A percentile compares a stretch with the other conserved stretches of the same genome.
Evolutionary conservation across 1,284 basidiomycete species (phyloP).

Genomic region (Ceratobasidium theobromae): DNA sequence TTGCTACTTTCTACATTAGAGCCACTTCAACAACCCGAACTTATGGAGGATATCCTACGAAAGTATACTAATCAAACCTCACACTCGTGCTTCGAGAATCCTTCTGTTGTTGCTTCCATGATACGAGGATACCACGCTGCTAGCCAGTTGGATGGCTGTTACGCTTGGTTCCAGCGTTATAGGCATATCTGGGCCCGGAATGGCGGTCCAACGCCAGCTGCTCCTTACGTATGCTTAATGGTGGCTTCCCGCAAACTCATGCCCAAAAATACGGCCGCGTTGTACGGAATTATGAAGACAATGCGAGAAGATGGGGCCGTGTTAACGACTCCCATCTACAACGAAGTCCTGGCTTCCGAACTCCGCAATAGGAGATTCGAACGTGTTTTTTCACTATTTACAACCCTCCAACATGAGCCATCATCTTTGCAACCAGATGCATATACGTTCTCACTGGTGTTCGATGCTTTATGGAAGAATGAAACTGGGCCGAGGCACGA

Average conservation of each 20-base stretch:
- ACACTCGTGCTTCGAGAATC: conserved; percentile 1
- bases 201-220: neutral
- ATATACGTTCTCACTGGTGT: conserved; percentile 20
- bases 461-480: conserved; percentile 30
- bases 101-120: conserved; percentile 19
- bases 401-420: neutral
- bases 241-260: conserved; percentile 20
- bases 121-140: conserved; percentile 24
- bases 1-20: neutral
- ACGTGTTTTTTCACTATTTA: conserved; percentile 4
- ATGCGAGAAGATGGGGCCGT: conserved; percentile 7
- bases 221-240: conserved; percentile 24
- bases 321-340: conserved; percentile 1
- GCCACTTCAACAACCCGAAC: conserved; percentile 1
- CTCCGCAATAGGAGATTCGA: conserved; percentile 10
- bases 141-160: conserved; percentile 24
- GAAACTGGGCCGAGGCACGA: conserved; percentile 14
- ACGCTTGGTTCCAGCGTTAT: conserved; percentile 18
- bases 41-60: conserved; percentile 21
- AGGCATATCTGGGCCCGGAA: neutral
- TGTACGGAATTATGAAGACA: conserved; percentile 11
- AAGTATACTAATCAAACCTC: conserved; percentile 4
- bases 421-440: neutral
- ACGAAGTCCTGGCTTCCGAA: conserved; percentile 14
- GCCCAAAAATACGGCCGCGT: conserved; percentile 7